These are phyloP conservation scores for Auxenochlorella pyrenoidosa DNA, from an alignment of 139 green algal genomes.

Conservation along the genomic window DNA sequence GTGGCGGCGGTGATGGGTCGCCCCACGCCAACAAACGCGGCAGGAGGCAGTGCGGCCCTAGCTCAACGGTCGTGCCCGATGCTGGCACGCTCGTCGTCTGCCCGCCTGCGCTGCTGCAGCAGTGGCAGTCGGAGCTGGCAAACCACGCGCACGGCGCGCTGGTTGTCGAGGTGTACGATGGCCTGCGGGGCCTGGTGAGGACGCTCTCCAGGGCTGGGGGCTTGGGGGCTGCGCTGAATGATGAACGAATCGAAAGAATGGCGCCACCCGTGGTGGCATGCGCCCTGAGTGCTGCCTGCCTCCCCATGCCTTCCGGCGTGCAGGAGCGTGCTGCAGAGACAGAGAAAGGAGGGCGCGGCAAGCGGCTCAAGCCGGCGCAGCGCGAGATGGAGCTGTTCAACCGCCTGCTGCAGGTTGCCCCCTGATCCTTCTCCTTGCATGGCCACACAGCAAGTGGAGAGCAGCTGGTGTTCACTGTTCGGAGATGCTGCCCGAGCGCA, in stretches of 20 bases:
- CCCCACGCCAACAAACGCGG: no score
- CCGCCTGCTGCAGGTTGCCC: neutral
- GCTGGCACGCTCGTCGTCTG: constrained; percentile 77
- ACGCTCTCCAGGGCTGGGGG: no score
- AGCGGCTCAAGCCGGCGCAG: constrained; percentile 36
- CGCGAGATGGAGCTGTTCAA: constrained; percentile 34
- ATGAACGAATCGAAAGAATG: no score
- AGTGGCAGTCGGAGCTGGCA: constrained; percentile 71
- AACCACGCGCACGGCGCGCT: constrained; percentile 55
- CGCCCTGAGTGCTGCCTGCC: no score
- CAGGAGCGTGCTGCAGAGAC: no score
- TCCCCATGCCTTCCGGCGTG: no score
- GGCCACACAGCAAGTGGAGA: neutral
- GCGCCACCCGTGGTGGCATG: no score
- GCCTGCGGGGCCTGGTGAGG: constrained; percentile 32
- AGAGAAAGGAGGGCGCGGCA: neutral
- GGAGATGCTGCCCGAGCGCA: neutral
- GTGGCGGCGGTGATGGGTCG: neutral
- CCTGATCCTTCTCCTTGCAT: neutral
- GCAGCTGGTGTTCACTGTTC: no score
- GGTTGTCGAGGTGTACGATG: constrained; percentile 74
- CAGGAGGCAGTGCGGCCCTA: neutral
- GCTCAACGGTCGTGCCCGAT: no score
- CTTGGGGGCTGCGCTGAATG: no score
- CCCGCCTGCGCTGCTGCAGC: constrained; percentile 70